Evolutionary conservation across 352 stramenopile genomes (phyloP).

Genomic region (Pythium utonaiense): DNA sequence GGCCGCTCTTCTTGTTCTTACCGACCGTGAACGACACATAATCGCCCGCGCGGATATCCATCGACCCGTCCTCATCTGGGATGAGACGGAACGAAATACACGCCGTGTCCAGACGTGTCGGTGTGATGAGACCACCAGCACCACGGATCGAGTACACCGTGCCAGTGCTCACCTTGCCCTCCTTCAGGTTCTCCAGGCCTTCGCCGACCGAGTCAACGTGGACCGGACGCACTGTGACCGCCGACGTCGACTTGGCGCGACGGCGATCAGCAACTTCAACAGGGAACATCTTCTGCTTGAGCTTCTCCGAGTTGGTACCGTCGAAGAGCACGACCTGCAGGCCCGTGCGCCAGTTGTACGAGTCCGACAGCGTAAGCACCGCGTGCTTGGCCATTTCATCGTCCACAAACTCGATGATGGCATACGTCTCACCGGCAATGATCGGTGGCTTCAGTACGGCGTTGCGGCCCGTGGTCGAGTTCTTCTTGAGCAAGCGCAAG

Average conservation of each 20-base stretch:
- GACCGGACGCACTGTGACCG: constrained; percentile 53
- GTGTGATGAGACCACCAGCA: constrained; percentile 78
- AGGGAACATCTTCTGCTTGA: constrained; percentile 89
- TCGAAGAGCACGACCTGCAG: constrained; percentile 89
- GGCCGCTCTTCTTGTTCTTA: constrained; percentile 89
- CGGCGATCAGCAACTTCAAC: constrained; percentile 71
- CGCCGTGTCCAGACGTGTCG: constrained; percentile 76
- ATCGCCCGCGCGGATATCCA: constrained; percentile 81
- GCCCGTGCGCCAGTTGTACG: constrained; percentile 86
- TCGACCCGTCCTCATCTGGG: constrained; percentile 80
- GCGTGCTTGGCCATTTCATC: constrained; percentile 89
- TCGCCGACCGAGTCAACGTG: constrained; percentile 83
- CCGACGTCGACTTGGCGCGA: constrained; percentile 77
- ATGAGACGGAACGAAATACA: constrained; percentile 88
- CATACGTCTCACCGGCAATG: constrained; percentile 81
- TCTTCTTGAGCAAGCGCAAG: constrained; percentile 86
- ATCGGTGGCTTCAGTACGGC: constrained; percentile 87
- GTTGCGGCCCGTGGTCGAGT: constrained; percentile 82
- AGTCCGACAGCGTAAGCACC: constrained; percentile 80
- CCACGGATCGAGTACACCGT: constrained; percentile 87
- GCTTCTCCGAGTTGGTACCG: constrained; percentile 83
- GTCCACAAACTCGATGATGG: constrained; percentile 88
- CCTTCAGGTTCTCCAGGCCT: constrained; percentile 77
- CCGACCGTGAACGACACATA: constrained; percentile 88
- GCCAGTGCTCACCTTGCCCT: constrained; percentile 85